Conservation (phyloP, 192 early-diverging fungal genomes). For the Paraglomus occultum region DNA sequence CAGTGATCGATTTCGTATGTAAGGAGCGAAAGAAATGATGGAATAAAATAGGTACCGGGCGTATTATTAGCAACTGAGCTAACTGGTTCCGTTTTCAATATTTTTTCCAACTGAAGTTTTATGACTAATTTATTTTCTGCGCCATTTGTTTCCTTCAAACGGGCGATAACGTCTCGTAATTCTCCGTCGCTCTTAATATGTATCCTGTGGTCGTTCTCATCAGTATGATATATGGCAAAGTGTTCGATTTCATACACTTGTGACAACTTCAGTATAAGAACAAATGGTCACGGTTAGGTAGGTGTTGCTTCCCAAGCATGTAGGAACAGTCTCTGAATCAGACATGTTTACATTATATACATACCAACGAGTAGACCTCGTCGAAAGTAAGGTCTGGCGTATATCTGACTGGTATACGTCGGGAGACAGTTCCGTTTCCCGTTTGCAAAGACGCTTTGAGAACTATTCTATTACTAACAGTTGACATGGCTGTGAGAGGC, state of each 20-base stretch:
- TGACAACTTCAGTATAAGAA: not conserved
- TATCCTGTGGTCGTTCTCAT: slow-evolving; percentile 8
- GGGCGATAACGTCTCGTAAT: slow-evolving; percentile 4
- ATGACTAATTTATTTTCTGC: not conserved
- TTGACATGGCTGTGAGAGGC: too few relatives aligned
- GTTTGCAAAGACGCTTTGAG: too few relatives aligned
- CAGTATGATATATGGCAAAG: slow-evolving; percentile 19
- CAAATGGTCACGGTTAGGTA: too few relatives aligned
- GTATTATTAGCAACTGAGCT: not conserved
- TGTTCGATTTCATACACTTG: not conserved
- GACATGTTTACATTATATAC: too few relatives aligned
- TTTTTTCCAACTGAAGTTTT: slow-evolving; percentile 3
- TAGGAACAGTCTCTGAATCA: too few relatives aligned
- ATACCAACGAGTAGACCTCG: too few relatives aligned
- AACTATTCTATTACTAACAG: too few relatives aligned
- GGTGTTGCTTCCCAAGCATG: too few relatives aligned
- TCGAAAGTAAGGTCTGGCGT: too few relatives aligned
- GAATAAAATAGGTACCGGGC: too few relatives aligned
- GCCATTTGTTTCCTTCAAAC: not conserved
- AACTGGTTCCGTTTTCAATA: not conserved
- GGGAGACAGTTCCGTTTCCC: too few relatives aligned
- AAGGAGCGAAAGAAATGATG: not conserved
- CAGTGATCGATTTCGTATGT: not conserved
- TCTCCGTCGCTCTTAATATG: slow-evolving; percentile 9
- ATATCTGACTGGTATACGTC: too few relatives aligned